These are phyloP conservation scores for Nakataea oryzae DNA, from an alignment of 2,329 filamentous ascomycete genomes.

Conservation along the genomic window DNA sequence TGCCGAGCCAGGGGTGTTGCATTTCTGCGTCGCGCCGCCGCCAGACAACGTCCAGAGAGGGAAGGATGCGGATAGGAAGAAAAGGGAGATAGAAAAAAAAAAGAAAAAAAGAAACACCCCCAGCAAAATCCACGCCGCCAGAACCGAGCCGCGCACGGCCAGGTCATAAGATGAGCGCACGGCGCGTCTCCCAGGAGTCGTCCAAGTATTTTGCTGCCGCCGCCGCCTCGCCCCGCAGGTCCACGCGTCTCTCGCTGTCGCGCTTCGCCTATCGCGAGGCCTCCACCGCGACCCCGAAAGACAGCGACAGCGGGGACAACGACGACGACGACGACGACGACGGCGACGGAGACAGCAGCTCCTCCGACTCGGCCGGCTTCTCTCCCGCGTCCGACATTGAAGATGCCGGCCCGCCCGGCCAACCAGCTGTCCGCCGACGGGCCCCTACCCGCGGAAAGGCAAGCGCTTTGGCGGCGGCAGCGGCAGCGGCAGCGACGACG, in stretches of 20 bases:
- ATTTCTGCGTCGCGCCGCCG: neutral
- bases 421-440: slow-evolving; percentile 3
- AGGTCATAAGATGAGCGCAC: slow-evolving; percentile 39
- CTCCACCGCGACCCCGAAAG: slow-evolving; percentile 6
- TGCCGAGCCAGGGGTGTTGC: neutral
- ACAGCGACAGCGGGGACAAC: slow-evolving; percentile 8
- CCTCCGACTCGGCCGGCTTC: slow-evolving; percentile 5
- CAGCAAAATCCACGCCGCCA: neutral
- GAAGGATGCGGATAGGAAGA: no score
- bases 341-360: no score
- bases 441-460: neutral
- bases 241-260: slow-evolving; percentile 37
- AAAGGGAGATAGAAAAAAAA: neutral
- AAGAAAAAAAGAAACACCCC: neutral
- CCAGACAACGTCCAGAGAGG: neutral
- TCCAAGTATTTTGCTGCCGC: slow-evolving; percentile 36
- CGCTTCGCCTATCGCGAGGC: slow-evolving; percentile 29
- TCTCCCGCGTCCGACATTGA: slow-evolving; percentile 19
- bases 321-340: slow-evolving; percentile 10
- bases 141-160: neutral
- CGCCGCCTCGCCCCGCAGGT: slow-evolving; percentile 27
- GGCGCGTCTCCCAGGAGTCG: slow-evolving; percentile 47
- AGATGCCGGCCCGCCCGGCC: slow-evolving; percentile 16
- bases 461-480: slow-evolving; percentile 4
- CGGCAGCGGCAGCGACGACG: slow-evolving; percentile 19